Evolutionary conservation across 2,329 filamentous ascomycete genomes (phyloP).

Genomic region (Alternaria triticimaculans): DNA sequence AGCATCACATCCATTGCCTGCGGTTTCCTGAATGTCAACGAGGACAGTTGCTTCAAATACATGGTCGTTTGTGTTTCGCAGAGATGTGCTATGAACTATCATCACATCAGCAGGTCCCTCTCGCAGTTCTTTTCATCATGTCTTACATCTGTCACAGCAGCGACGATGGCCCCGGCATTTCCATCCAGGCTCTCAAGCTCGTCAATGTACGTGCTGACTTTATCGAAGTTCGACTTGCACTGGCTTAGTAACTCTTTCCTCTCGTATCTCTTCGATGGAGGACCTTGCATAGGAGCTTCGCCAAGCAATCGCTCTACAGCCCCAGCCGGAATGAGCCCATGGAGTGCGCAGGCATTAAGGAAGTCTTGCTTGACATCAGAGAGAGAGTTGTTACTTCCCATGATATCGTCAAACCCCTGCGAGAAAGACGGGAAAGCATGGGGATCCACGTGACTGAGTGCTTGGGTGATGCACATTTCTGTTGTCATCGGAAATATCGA

Average conservation of each 20-base stretch:
- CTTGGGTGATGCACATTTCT: slow-evolving; percentile 70
- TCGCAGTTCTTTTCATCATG: no score
- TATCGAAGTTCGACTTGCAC: slow-evolving; percentile 77
- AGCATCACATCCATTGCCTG: slow-evolving; percentile 76
- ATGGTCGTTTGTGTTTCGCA: slow-evolving; percentile 79
- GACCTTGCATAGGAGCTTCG: slow-evolving; percentile 82
- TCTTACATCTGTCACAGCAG: slow-evolving; percentile 62
- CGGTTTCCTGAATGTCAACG: slow-evolving; percentile 74
- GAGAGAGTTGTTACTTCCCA: slow-evolving; percentile 62
- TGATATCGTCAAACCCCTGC: slow-evolving; percentile 66
- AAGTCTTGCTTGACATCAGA: slow-evolving; percentile 80
- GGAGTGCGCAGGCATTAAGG: slow-evolving; percentile 86
- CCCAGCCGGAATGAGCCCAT: slow-evolving; percentile 79
- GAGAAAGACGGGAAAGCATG: slow-evolving; percentile 70
- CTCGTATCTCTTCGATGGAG: slow-evolving; percentile 74
- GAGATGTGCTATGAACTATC: slow-evolving; percentile 69
- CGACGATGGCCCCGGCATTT: slow-evolving; percentile 84
- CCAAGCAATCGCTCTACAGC: slow-evolving; percentile 82
- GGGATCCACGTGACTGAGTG: slow-evolving; percentile 67
- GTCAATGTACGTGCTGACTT: slow-evolving; percentile 75
- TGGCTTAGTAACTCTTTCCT: slow-evolving; percentile 81
- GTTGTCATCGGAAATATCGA: slow-evolving; percentile 66
- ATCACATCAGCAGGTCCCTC: slow-evolving; percentile 6
- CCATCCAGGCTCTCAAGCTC: slow-evolving; percentile 91
- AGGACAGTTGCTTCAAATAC: slow-evolving; percentile 77